Evolutionary conservation across 148 eudicot species (phyloP).

Genomic region (Cornus kousa): DNA sequence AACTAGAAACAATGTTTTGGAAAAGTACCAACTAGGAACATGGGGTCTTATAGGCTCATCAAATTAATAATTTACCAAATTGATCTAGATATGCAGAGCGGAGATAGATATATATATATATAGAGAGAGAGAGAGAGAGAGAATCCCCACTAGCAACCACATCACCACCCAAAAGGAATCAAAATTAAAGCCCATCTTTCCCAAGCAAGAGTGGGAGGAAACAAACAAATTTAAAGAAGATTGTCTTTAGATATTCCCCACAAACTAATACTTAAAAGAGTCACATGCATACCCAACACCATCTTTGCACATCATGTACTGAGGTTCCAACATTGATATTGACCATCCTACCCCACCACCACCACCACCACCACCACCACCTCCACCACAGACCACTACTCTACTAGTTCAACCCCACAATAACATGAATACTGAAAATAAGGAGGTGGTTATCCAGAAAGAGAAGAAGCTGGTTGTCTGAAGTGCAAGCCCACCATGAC

Average conservation of each 20-base stretch:
- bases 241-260: conserved; percentile 5
- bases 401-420: conserved; percentile 17
- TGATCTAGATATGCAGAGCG: background rate
- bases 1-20: background rate
- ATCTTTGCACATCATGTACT: conserved; percentile 2
- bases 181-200: conserved; percentile 6
- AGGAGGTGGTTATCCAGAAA: background rate
- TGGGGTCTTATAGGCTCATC: background rate
- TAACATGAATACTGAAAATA: conserved; percentile 18
- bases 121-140: background rate
- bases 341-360: conserved; percentile 5
- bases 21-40: conserved; percentile 4
- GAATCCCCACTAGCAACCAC: conserved; percentile 2
- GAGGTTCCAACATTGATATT: background rate
- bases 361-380: background rate
- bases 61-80: background rate
- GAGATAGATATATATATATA: background rate
- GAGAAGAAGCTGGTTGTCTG: conserved; percentile 13
- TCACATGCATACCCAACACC: conserved; percentile 8
- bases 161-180: background rate
- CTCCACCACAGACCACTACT: background rate
- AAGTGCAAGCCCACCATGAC: conserved; percentile 21
- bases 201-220: background rate
- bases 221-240: background rate
- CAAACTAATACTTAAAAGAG: background rate